Conservation (phyloP, 1,284 basidiomycete genomes). For the Chalciporus piperatoides region DNA sequence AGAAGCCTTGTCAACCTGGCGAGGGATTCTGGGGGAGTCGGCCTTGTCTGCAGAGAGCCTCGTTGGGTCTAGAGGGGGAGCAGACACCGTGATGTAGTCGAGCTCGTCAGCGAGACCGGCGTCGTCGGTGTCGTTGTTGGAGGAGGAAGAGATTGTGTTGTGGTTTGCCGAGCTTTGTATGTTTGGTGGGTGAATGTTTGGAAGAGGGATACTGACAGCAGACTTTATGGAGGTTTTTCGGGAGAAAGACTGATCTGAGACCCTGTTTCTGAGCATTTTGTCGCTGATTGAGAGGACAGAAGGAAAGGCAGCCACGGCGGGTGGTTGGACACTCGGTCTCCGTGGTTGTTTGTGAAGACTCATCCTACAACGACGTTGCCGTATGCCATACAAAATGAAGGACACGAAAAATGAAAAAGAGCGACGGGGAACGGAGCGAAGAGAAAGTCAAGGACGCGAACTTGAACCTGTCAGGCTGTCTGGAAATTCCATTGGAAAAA, state of each 20-base stretch:
- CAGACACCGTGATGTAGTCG: slow-evolving; percentile 62
- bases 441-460: not conserved
- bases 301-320: slow-evolving; percentile 31
- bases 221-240: slow-evolving; percentile 16
- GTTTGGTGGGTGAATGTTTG: slow-evolving; percentile 13
- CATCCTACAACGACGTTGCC: slow-evolving; percentile 16
- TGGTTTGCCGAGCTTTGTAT: slow-evolving; percentile 15
- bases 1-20: slow-evolving; percentile 56
- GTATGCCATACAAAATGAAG: slow-evolving; percentile 2
- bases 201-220: slow-evolving; percentile 5
- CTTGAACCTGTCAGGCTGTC: not conserved
- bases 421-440: not conserved
- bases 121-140: slow-evolving; percentile 29
- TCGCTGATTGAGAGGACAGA: slow-evolving; percentile 13
- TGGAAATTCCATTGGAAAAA: not conserved
- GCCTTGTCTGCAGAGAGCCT: slow-evolving; percentile 7
- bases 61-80: slow-evolving; percentile 23
- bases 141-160: slow-evolving; percentile 21
- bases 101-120: slow-evolving; percentile 56
- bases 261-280: slow-evolving; percentile 17
- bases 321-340: slow-evolving; percentile 26
- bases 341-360: slow-evolving; percentile 15
- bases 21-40: slow-evolving; percentile 4
- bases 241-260: slow-evolving; percentile 24
- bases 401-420: slow-evolving; percentile 1